Percentiles rank a stretch among this genome's conserved stretches.
phyloP scores from a whole-genome alignment of 2,329 filamentous ascomycete genomes.

The Penicillium sp. region DNA sequence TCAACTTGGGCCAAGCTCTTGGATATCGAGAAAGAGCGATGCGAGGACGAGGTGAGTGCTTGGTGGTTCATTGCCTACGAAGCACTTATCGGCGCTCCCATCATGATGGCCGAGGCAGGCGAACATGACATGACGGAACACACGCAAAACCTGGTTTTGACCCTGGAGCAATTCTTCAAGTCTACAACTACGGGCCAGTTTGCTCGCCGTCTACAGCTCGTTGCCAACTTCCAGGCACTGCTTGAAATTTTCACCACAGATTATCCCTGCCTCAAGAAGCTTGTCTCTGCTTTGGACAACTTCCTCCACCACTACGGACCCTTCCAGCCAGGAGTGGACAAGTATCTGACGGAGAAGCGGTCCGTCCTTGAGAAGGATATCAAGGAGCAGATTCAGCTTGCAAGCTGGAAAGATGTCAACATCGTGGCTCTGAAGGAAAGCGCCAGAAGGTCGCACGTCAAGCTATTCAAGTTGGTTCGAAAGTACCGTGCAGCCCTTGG shows the following conservation, averaged over 20 bases:
- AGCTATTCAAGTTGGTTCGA: conserved; percentile 84
- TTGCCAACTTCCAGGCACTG: conserved; percentile 63
- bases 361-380: conserved; percentile 81
- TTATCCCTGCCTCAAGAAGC: conserved; percentile 55
- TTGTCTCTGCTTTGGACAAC: conserved; percentile 68
- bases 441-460: conserved; percentile 83
- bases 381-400: conserved; percentile 86
- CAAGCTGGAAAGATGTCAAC: conserved; percentile 98
- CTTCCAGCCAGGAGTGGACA: conserved; percentile 65
- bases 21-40: conserved; percentile 76
- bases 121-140: conserved; percentile 63
- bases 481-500: conserved; percentile 82
- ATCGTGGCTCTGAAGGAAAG: conserved; percentile 86
- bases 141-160: conserved; percentile 67
- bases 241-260: conserved; percentile 61
- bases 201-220: conserved; percentile 65
- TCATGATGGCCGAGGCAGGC: conserved; percentile 60
- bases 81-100: conserved; percentile 73
- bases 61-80: conserved; percentile 99
- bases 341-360: conserved; percentile 66
- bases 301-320: conserved; percentile 73
- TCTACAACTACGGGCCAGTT: conserved; percentile 81
- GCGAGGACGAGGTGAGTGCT: conserved; percentile 71
- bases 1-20: conserved; percentile 89
- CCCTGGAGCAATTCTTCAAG: conserved; percentile 74